Conservation (phyloP, 2,329 filamentous ascomycete genomes). For the Westerdykella ornata region DNA sequence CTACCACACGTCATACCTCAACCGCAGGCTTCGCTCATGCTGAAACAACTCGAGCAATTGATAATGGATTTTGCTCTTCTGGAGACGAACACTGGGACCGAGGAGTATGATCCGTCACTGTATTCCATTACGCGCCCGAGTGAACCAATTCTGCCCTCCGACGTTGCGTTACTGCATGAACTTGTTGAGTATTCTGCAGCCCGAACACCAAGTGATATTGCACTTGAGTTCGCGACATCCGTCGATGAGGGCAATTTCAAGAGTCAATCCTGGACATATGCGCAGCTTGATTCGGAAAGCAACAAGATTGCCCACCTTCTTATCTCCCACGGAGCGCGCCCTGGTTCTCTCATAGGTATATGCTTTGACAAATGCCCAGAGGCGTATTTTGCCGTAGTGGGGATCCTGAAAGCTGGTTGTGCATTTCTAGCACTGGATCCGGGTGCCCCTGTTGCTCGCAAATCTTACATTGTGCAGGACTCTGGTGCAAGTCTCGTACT, state of each 20-base stretch:
- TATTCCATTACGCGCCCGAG: conserved; percentile 62
- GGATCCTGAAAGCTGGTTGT: conserved; percentile 74
- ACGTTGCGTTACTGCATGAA: conserved; percentile 57
- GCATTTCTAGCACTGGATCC: conserved; percentile 77
- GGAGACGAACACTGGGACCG: conserved; percentile 37
- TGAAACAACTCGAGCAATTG: conserved; percentile 64
- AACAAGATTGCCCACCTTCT: conserved; percentile 68
- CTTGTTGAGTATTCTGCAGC: conserved; percentile 63
- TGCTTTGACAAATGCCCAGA: conserved; percentile 82
- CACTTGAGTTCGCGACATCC: conserved; percentile 66
- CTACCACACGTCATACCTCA: conserved; percentile 57
- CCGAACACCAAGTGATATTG: conserved; percentile 52
- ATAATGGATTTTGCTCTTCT: conserved; percentile 54
- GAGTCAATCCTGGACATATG: conserved; percentile 63
- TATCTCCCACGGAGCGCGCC: conserved; percentile 40
- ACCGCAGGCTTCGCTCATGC: conserved; percentile 60
- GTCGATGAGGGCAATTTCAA: conserved; percentile 45
- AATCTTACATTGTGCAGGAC: conserved; percentile 70
- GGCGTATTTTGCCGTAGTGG: conserved; percentile 74
- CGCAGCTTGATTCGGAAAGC: conserved; percentile 61
- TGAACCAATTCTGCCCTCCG: conserved; percentile 50
- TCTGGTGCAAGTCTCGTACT: conserved; percentile 60
- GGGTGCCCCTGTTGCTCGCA: conserved; percentile 62
- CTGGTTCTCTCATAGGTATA: conserved; percentile 62
- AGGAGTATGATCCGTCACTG: conserved; percentile 38